Evolutionary conservation across 768 basidiomycete species (phyloP).

Genomic region (Sporobolomyces roseus): DNA sequence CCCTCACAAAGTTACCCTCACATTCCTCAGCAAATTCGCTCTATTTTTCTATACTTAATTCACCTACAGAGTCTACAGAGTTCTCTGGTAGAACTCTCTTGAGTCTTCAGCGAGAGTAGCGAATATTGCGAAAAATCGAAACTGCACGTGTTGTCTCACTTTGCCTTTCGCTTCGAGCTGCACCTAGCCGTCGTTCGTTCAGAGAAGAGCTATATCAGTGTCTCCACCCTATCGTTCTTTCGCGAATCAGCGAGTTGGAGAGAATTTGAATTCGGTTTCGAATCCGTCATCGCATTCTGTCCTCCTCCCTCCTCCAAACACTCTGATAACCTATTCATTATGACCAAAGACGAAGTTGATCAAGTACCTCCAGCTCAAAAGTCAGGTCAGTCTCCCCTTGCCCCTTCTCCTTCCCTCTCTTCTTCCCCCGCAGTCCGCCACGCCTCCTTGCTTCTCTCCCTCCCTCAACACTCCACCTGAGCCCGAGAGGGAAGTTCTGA

Average conservation of each 20-base stretch:
- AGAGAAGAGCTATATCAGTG: background rate
- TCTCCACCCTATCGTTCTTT: too few relatives aligned
- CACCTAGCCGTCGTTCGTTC: too few relatives aligned
- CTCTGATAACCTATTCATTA: background rate
- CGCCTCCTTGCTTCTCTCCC: background rate
- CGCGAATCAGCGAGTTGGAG: too few relatives aligned
- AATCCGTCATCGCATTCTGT: too few relatives aligned
- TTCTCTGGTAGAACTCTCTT: too few relatives aligned
- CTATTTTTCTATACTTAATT: background rate
- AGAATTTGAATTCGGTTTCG: too few relatives aligned
- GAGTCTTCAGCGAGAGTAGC: too few relatives aligned
- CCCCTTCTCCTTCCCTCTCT: background rate
- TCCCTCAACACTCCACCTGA: background rate
- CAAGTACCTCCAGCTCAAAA: constrained; percentile 22
- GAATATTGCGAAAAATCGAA: too few relatives aligned
- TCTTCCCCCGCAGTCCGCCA: background rate
- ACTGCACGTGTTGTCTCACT: too few relatives aligned
- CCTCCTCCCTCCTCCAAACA: background rate
- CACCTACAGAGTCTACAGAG: too few relatives aligned
- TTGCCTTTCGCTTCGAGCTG: too few relatives aligned
- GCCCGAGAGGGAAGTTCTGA: background rate
- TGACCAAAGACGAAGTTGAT: constrained; percentile 22
- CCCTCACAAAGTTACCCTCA: background rate
- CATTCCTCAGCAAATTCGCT: background rate
- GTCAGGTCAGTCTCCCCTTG: constrained; percentile 6